These are phyloP conservation scores for Coemansia sp. DNA, from an alignment of 192 early-diverging fungal genomes.

Conservation along the genomic window DNA sequence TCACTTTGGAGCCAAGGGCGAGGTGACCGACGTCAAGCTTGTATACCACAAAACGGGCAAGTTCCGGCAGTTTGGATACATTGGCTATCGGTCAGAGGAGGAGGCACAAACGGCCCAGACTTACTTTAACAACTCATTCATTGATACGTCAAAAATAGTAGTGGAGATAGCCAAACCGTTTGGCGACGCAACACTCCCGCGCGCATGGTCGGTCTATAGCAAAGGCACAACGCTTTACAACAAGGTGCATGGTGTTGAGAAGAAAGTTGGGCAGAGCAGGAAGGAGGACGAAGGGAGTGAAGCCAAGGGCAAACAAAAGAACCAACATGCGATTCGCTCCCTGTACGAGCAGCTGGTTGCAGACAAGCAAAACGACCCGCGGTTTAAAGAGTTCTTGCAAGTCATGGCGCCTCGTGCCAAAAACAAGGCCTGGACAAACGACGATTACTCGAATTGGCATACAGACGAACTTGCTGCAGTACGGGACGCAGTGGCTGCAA, in stretches of 20 bases:
- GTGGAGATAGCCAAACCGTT: conserved; percentile 88
- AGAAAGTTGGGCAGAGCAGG: conserved; percentile 19
- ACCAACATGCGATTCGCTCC: conserved; percentile 36
- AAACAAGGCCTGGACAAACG: conserved; percentile 80
- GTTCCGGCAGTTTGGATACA: conserved; percentile 89
- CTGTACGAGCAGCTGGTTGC: conserved; percentile 47
- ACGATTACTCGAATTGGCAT: conserved; percentile 63
- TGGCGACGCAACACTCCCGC: conserved; percentile 77
- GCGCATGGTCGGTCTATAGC: conserved; percentile 90
- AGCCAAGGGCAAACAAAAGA: conserved; percentile 40
- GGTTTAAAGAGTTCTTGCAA: conserved; percentile 86
- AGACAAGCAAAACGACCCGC: conserved; percentile 71
- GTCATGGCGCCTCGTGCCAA: conserved; percentile 83
- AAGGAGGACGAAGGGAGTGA: conserved; percentile 15
- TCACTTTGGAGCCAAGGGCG: conserved; percentile 81
- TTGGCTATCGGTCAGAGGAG: conserved; percentile 86
- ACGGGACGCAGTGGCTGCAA: conserved; percentile 31
- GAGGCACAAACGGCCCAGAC: conserved; percentile 78
- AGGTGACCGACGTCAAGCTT: conserved; percentile 91
- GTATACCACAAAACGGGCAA: conserved; percentile 61
- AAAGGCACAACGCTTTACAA: conserved; percentile 80
- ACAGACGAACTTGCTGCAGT: conserved; percentile 41
- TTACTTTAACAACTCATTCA: conserved; percentile 90
- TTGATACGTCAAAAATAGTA: conserved; percentile 85
- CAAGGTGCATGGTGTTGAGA: conserved; percentile 25